These are phyloP conservation scores for Rhododendron kiyosumense DNA, from an alignment of 148 eudicot genomes.

Conservation along the genomic window DNA sequence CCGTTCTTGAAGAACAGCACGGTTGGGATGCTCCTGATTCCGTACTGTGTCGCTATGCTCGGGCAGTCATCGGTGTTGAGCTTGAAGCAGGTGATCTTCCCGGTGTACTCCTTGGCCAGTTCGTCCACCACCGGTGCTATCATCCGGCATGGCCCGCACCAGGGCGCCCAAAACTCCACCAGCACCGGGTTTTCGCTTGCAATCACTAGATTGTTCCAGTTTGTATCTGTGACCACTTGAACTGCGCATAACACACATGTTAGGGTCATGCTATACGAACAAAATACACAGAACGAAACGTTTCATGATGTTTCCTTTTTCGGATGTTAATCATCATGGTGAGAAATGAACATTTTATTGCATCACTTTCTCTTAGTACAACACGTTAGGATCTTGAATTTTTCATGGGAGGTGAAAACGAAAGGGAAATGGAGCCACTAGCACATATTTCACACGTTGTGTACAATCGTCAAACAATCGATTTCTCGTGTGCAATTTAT, in stretches of 20 bases:
- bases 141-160: slow-evolving; percentile 74
- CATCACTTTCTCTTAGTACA: not conserved
- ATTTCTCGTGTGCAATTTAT: not conserved
- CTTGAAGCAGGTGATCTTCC: slow-evolving; percentile 54
- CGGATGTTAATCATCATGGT: not conserved
- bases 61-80: slow-evolving; percentile 69
- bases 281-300: too few relatives aligned
- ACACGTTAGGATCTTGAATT: not conserved
- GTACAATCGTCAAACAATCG: not conserved
- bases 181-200: slow-evolving; percentile 44
- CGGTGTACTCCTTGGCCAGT: slow-evolving; percentile 62
- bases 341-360: not conserved
- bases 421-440: not conserved
- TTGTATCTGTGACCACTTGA: slow-evolving; percentile 37
- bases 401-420: not conserved
- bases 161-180: slow-evolving; percentile 82
- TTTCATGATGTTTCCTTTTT: not conserved
- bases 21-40: slow-evolving; percentile 64
- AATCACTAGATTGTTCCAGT: slow-evolving; percentile 46
- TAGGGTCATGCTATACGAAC: not conserved
- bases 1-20: slow-evolving; percentile 66
- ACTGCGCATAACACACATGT: slow-evolving; percentile 22
- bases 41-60: slow-evolving; percentile 45
- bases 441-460: not conserved
- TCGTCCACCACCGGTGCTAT: slow-evolving; percentile 60